Conservation (phyloP, 1,284 basidiomycete genomes). For the Rhizoctonia solani region DNA sequence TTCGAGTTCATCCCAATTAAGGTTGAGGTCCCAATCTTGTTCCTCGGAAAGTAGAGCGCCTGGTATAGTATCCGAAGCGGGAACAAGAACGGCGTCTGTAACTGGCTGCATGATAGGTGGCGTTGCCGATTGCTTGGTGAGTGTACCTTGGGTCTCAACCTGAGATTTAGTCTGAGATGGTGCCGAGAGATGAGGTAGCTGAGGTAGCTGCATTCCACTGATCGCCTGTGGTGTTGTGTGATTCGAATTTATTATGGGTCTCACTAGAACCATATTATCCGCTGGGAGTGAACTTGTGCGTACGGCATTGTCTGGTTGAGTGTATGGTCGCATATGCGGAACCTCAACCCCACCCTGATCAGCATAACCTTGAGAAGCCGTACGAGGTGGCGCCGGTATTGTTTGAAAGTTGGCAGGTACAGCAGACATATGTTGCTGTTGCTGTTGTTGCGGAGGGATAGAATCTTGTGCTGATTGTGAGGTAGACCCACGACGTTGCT, state of each 20-base stretch:
- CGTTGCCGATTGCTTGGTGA: neutral
- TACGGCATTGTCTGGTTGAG: neutral
- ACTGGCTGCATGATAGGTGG: neutral
- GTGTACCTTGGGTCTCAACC: neutral
- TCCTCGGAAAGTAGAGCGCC: neutral
- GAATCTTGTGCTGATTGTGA: neutral
- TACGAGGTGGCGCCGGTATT: too few relatives aligned
- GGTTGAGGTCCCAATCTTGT: neutral
- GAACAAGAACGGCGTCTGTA: neutral
- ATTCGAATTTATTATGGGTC: neutral
- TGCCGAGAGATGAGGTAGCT: neutral
- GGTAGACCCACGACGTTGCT: neutral
- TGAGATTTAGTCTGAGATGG: neutral
- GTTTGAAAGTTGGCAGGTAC: too few relatives aligned
- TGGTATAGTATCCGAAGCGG: neutral
- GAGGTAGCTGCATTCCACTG: neutral
- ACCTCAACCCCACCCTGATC: neutral
- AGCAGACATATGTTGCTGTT: too few relatives aligned
- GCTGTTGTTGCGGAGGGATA: neutral
- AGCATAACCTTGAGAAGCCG: too few relatives aligned
- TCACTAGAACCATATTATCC: neutral
- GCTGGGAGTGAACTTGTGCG: neutral
- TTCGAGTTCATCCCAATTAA: constrained; percentile 26
- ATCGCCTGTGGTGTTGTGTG: neutral
- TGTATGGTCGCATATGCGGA: neutral